Percentiles rank a stretch among this genome's conserved stretches.
phyloP scores from a whole-genome alignment of 1,139 yeast genomes.

The Pichia sp. region DNA sequence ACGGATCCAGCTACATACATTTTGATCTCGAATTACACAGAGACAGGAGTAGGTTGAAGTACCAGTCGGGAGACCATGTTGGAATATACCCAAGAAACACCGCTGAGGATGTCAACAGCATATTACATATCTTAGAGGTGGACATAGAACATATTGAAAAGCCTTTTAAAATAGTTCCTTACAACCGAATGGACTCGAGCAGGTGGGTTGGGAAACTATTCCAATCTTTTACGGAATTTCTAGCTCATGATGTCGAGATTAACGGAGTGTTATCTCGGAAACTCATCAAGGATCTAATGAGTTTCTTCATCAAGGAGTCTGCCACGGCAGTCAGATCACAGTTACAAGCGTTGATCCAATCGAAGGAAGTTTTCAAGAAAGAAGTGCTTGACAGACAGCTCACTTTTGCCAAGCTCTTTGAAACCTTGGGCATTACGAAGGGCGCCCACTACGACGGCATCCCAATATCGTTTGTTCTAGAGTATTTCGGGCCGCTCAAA shows the following conservation, averaged over 20 bases:
- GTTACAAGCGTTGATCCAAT: slow-evolving; percentile 52
- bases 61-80: slow-evolving; percentile 92
- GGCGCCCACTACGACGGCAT: slow-evolving; percentile 60
- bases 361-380: slow-evolving; percentile 59
- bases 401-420: slow-evolving; percentile 72
- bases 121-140: slow-evolving; percentile 50
- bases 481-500: slow-evolving; percentile 71
- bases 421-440: slow-evolving; percentile 43
- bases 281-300: slow-evolving; percentile 62
- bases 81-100: slow-evolving; percentile 92
- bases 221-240: slow-evolving; percentile 66
- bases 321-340: slow-evolving; percentile 46
- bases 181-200: slow-evolving; percentile 15
- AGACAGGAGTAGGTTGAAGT: slow-evolving; percentile 65
- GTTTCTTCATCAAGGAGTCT: slow-evolving; percentile 61
- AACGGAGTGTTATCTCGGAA: slow-evolving; percentile 90
- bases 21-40: slow-evolving; percentile 65
- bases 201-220: slow-evolving; percentile 3
- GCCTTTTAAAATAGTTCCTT: slow-evolving; percentile 9
- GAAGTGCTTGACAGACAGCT: slow-evolving; percentile 54
- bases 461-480: slow-evolving; percentile 81
- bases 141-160: background rate
- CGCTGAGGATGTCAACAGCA: slow-evolving; percentile 59
- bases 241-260: slow-evolving; percentile 82
- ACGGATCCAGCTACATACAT: slow-evolving; percentile 64